phyloP scores from a whole-genome alignment of 306 rosid species.

The Dryas alaskensis region DNA sequence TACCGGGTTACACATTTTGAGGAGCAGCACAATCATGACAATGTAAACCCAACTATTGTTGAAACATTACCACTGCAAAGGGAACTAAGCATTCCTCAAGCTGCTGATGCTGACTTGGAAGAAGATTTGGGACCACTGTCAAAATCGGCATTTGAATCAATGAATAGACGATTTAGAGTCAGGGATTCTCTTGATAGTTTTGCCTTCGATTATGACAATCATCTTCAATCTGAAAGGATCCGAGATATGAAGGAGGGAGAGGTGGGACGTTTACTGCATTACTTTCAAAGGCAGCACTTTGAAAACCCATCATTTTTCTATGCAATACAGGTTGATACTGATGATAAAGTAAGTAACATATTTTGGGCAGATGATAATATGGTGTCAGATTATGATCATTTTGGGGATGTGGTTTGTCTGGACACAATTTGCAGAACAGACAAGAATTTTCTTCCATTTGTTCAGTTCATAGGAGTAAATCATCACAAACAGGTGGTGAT shows the following conservation, averaged over 20 bases:
- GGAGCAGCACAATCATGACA: conserved; percentile 60
- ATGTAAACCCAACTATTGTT: conserved; percentile 29
- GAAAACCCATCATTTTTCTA: conserved; percentile 56
- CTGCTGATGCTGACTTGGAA: conserved; percentile 29
- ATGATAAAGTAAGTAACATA: conserved; percentile 59
- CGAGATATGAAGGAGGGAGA: conserved; percentile 62
- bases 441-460: conserved; percentile 45
- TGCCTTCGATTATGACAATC: conserved; percentile 36
- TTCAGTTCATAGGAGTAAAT: conserved; percentile 58
- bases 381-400: conserved; percentile 55
- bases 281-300: conserved; percentile 65
- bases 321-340: conserved; percentile 54
- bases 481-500: conserved; percentile 53
- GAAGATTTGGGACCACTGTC: conserved; percentile 35
- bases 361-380: conserved; percentile 67
- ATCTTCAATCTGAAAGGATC: conserved; percentile 47
- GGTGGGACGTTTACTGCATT: conserved; percentile 52
- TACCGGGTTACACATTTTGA: conserved; percentile 61
- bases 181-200: conserved; percentile 42
- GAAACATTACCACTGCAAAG: conserved; percentile 31
- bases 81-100: conserved; percentile 36
- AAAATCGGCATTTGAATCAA: conserved; percentile 29
- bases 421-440: conserved; percentile 48
- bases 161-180: conserved; percentile 33
- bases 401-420: conserved; percentile 60